Evolutionary conservation across 352 stramenopile genomes (phyloP).

Genomic region (Pythium graminicola): DNA sequence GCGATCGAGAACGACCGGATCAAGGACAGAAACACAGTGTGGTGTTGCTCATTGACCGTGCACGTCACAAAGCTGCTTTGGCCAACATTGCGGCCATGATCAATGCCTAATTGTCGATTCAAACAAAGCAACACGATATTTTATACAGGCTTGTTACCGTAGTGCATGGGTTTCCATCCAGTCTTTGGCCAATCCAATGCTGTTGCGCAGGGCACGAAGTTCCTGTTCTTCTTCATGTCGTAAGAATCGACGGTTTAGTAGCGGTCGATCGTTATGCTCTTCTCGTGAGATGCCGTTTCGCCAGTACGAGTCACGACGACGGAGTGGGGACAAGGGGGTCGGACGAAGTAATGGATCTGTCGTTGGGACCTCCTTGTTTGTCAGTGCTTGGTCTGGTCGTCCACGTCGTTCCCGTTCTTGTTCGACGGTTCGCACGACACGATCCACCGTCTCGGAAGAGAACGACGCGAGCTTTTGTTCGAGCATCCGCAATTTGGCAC

Average conservation of each 20-base stretch:
- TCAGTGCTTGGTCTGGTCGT: too few species aligned
- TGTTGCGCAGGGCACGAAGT: constrained; percentile 39
- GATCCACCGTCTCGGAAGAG: constrained; percentile 39
- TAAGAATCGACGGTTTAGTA: constrained; percentile 38
- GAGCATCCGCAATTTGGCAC: constrained; percentile 45
- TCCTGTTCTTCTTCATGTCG: constrained; percentile 51
- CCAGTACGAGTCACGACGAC: constrained; percentile 43
- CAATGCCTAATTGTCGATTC: constrained; percentile 54
- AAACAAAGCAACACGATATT: neutral
- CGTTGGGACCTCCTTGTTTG: too few species aligned
- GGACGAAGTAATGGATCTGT: constrained; percentile 12
- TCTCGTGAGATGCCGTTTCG: constrained; percentile 49
- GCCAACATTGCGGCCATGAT: constrained; percentile 75
- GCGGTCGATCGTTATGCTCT: neutral
- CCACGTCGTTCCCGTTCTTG: neutral
- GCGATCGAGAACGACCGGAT: constrained; percentile 36
- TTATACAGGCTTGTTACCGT: neutral
- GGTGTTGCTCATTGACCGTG: constrained; percentile 70
- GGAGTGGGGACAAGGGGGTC: constrained; percentile 42
- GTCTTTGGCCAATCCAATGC: constrained; percentile 58
- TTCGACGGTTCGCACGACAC: constrained; percentile 24
- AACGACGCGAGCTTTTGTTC: constrained; percentile 51
- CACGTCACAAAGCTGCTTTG: constrained; percentile 78
- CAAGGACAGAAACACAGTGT: constrained; percentile 61
- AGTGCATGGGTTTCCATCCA: constrained; percentile 43